Evolutionary conservation across 116 monocot genomes (phyloP).

Genomic region (Phalaenopsis hybrid): DNA sequence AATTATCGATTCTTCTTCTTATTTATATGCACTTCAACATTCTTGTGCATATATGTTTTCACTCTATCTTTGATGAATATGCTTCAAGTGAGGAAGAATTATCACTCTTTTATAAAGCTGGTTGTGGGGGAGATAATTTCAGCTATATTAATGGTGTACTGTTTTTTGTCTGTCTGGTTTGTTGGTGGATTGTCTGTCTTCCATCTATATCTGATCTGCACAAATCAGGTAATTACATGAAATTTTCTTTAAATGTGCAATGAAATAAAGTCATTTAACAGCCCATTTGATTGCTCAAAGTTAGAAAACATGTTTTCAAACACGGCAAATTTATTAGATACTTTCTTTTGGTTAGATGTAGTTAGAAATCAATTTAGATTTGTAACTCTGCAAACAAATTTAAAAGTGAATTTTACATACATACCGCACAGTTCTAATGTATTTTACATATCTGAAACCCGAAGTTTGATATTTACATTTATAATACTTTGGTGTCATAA

Average conservation of each 20-base stretch:
- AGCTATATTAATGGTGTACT: slow-evolving; percentile 58
- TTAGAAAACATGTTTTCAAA: neutral
- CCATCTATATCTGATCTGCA: slow-evolving; percentile 75
- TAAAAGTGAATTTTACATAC: too few species aligned
- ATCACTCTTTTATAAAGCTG: slow-evolving; percentile 41
- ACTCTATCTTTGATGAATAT: slow-evolving; percentile 72
- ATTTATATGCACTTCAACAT: slow-evolving; percentile 76
- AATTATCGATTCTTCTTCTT: slow-evolving; percentile 92
- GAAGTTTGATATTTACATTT: too few species aligned
- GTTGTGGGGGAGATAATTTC: slow-evolving; percentile 63
- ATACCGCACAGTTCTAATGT: too few species aligned
- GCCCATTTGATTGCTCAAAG: neutral
- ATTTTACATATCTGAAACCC: too few species aligned
- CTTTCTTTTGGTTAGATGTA: neutral
- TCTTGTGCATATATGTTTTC: slow-evolving; percentile 82
- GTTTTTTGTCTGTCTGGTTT: slow-evolving; percentile 87
- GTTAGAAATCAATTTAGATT: neutral
- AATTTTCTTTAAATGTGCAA: neutral
- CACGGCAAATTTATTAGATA: neutral
- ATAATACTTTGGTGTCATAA: too few species aligned
- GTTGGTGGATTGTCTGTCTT: slow-evolving; percentile 88
- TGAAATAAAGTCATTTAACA: neutral
- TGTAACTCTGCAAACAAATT: neutral
- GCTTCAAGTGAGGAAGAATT: slow-evolving; percentile 29
- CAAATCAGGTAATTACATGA: slow-evolving; percentile 66